Conservation (phyloP, 2,329 filamentous ascomycete species). For the Sphaerostilbella broomeana region DNA sequence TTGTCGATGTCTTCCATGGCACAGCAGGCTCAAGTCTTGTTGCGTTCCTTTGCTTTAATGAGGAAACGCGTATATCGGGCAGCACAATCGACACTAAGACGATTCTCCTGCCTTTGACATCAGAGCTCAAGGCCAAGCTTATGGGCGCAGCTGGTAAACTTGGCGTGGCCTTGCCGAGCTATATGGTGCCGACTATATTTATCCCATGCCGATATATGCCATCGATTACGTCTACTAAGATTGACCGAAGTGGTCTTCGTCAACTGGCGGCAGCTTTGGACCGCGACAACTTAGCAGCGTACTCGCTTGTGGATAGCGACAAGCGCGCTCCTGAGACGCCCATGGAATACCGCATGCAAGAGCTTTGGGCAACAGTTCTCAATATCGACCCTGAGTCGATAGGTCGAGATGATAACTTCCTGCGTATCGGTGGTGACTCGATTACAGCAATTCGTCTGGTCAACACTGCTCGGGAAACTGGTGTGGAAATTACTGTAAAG, state of each 20-base stretch:
- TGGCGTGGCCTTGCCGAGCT: neutral
- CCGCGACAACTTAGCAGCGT: conserved; percentile 11
- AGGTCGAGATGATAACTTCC: conserved; percentile 15
- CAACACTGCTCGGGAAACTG: neutral
- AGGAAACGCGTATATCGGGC: neutral
- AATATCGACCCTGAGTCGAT: conserved; percentile 9
- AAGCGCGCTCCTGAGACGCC: conserved; percentile 14
- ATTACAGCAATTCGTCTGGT: conserved; percentile 19
- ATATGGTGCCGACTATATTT: conserved; percentile 5
- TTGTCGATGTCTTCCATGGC: conserved; percentile 9
- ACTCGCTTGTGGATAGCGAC: conserved; percentile 20
- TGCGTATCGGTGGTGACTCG: conserved; percentile 20
- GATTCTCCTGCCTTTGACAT: neutral
- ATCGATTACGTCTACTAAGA: conserved; percentile 5
- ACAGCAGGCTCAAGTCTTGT: neutral
- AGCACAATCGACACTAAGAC: neutral
- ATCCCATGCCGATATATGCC: conserved; percentile 7
- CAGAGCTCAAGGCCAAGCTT: neutral
- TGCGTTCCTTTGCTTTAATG: conserved; percentile 5
- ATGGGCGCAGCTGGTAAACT: neutral
- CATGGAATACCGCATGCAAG: conserved; percentile 16
- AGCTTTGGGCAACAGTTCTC: conserved; percentile 16
- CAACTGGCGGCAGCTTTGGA: neutral
- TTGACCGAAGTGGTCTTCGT: conserved; percentile 12
- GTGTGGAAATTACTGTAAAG: conserved; percentile 1